A percentile compares a stretch with the other conserved stretches of the same genome.
Conservation (phyloP, 805 yeast species). For the Sugiyamaella lignohabitans region DNA sequence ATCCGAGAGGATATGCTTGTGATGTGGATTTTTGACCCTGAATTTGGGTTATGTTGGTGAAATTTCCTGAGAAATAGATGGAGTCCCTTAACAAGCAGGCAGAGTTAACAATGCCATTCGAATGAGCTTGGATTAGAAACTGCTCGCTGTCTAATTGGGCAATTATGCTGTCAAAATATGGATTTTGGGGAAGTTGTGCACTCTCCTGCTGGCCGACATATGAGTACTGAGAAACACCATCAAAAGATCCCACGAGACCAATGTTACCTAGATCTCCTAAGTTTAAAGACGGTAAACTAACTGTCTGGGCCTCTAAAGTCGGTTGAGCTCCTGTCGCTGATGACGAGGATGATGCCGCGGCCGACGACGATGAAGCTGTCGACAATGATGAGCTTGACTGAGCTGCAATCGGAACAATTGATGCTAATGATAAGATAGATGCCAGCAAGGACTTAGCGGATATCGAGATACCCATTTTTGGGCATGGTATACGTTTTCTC, state of each 20-base stretch:
- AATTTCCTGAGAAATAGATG: conserved; percentile 29
- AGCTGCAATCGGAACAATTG: not conserved
- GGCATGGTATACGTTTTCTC: too few relatives aligned
- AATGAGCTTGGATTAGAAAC: conserved; percentile 11
- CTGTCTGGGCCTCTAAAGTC: conserved; percentile 17
- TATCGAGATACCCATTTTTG: too few relatives aligned
- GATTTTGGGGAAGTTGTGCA: conserved; percentile 14
- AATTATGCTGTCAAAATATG: conserved; percentile 17
- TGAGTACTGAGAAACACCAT: conserved; percentile 32
- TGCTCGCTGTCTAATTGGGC: conserved; percentile 22
- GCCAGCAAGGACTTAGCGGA: too few relatives aligned
- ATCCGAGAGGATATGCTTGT: conserved; percentile 17
- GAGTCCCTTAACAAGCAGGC: conserved; percentile 20
- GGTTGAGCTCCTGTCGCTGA: not conserved
- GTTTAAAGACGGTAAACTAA: conserved; percentile 22
- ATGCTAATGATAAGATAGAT: too few relatives aligned
- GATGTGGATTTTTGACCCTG: conserved; percentile 1
- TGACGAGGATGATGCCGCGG: not conserved
- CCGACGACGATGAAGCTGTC: not conserved
- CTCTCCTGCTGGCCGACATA: conserved; percentile 35
- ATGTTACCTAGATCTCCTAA: conserved; percentile 25
- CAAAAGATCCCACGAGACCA: conserved; percentile 35
- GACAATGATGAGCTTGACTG: not conserved
- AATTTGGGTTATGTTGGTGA: conserved; percentile 21
- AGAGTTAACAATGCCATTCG: conserved; percentile 19